Base-by-base conservation (phyloP, 2,329 filamentous ascomycete genomes). In the Pseudogymnoascus verrucosus region DNA sequence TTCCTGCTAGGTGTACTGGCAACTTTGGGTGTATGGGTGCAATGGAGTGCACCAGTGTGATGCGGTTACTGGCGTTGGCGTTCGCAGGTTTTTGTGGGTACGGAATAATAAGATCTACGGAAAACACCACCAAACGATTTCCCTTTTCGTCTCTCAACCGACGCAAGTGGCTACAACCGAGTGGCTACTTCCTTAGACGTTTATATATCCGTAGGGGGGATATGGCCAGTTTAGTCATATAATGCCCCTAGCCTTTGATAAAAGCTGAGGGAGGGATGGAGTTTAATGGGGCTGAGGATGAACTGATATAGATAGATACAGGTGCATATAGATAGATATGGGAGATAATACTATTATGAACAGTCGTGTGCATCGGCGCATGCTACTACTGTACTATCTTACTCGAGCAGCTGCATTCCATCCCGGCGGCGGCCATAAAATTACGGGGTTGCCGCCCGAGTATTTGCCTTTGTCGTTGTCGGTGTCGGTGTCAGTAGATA, bases 91-190 rank as follows among this genome's bases (percentile, higher is more conserved):
- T 57, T 31, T 57, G 47, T 57, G 47, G 47, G 26, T 34, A 34
- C 47, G 7, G 7, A 57, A 26, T 3, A 12, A n/a, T n/a, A 57
- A 34, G 47, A 57, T 57, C 26, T 57, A 6, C 26, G 5, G 1
- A 11, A 6, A 57, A 57, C 26, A 57, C 47, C 47, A 57, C n/a
- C 26, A 31, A 57, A 12, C 26, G 26, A 57, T 19, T 34, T 57
- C 26, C 47, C 26, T 10, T 57, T 57, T 57, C 26, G 47, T 57
- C n/a, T 57, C 47, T 57, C 47, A 57, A 57, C 47, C 47, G 47
- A 57, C 47, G 47, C 47, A 57, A 34, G 47, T 57, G 47, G n/a
- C 47, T 19, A 57, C 47, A 34, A 57, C 26, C 47, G 47, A 57
- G 47, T 31, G 8, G n/a, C 47, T 57, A 34, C 26, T 57, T 16